Evolutionary conservation across 106 monocot species (phyloP).

Genomic region (Allium sativum): DNA sequence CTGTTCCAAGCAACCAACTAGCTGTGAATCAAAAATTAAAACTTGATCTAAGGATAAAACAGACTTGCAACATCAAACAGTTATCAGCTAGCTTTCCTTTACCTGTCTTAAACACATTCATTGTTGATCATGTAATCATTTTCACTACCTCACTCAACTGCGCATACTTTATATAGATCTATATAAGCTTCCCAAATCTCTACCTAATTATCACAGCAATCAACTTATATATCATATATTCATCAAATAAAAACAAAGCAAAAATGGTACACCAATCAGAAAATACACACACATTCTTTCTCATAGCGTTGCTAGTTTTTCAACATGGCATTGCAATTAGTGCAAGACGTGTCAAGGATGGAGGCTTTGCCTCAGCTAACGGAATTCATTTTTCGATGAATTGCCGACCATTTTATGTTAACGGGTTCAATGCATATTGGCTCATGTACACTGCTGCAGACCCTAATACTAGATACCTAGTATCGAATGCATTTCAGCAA

Average conservation of each 20-base stretch:
- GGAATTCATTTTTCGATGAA: constrained; percentile 27
- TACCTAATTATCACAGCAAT: not conserved
- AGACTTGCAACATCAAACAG: too few relatives aligned
- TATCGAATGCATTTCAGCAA: constrained; percentile 23
- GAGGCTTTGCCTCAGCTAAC: constrained; percentile 8
- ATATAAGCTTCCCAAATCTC: constrained; percentile 1
- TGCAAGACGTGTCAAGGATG: not conserved
- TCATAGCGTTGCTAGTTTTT: constrained; percentile 2
- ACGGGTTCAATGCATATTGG: constrained; percentile 59
- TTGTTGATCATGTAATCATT: too few relatives aligned
- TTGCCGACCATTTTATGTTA: constrained; percentile 24
- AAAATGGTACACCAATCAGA: not conserved
- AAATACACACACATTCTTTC: not conserved
- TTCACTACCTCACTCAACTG: too few relatives aligned
- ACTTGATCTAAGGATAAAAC: too few relatives aligned
- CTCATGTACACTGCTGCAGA: constrained; percentile 44
- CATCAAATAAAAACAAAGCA: not conserved
- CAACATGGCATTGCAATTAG: not conserved
- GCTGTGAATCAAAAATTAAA: too few relatives aligned
- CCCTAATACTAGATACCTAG: constrained; percentile 24
- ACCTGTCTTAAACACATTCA: too few relatives aligned
- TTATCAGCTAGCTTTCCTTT: too few relatives aligned
- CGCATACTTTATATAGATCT: not conserved
- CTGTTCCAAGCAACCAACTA: too few relatives aligned
- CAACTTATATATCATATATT: not conserved